Percentiles rank a stretch among this genome's conserved stretches.
These are phyloP conservation scores for Trichoderma simmonsii DNA, from an alignment of 2,329 filamentous ascomycete species.

Conservation along the genomic window DNA sequence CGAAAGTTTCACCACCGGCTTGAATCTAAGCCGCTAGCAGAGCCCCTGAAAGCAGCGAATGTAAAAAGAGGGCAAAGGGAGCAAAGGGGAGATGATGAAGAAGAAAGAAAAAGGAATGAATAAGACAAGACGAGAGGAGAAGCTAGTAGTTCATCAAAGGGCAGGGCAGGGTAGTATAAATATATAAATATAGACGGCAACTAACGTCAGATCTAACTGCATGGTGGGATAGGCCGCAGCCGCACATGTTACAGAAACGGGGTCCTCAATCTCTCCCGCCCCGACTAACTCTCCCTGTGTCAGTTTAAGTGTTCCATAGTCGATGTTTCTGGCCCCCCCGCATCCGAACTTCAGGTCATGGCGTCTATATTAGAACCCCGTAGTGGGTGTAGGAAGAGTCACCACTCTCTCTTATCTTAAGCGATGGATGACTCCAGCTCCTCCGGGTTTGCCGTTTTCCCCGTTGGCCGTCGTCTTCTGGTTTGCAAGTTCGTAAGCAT, in stretches of 20 bases:
- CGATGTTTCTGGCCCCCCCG: background rate
- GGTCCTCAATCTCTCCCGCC: background rate
- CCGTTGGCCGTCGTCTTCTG: background rate
- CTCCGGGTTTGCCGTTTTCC: background rate
- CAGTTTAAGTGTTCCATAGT: background rate
- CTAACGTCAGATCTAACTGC: background rate
- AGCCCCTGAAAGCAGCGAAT: background rate
- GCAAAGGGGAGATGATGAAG: background rate
- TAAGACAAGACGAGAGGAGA: background rate
- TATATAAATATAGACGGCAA: background rate
- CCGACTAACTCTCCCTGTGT: background rate
- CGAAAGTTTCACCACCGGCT: background rate
- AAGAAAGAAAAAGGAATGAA: background rate
- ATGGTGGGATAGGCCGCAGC: background rate
- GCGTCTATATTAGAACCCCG: background rate
- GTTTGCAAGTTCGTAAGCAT: background rate
- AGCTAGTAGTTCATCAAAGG: background rate
- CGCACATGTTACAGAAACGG: background rate
- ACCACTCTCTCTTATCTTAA: background rate
- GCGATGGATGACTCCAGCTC: background rate
- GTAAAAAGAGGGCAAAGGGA: background rate
- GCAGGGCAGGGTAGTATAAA: background rate
- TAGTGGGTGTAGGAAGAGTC: background rate
- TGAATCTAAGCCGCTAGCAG: background rate
- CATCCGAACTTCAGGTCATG: background rate